A percentile compares a stretch with the other conserved stretches of the same genome.
These are phyloP conservation scores for Plantago rigida DNA, from an alignment of 305 asterid species.

Conservation along the genomic window DNA sequence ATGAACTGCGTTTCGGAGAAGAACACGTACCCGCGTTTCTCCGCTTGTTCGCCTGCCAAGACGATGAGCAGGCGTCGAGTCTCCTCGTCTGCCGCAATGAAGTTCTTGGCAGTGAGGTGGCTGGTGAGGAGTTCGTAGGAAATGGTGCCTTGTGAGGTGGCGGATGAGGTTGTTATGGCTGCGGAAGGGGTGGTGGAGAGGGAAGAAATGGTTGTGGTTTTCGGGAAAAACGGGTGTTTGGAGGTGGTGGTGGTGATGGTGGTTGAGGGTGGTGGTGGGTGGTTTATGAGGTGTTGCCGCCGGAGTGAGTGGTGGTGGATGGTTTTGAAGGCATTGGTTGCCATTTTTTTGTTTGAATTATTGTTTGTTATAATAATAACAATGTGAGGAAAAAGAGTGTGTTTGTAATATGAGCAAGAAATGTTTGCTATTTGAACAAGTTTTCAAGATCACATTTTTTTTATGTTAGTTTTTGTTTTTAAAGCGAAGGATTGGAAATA, in stretches of 20 bases:
- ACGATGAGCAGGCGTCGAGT: constrained; percentile 73
- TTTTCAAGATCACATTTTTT: not conserved
- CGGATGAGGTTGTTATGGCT: constrained; percentile 35
- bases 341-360: constrained; percentile 31
- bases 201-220: constrained; percentile 22
- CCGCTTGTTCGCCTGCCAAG: constrained; percentile 78
- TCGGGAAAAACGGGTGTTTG: constrained; percentile 26
- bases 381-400: too few species aligned
- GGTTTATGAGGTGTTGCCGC: constrained; percentile 47
- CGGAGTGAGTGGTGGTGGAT: constrained; percentile 33
- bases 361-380: too few species aligned
- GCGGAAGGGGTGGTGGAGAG: constrained; percentile 19
- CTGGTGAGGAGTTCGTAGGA: constrained; percentile 46
- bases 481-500: too few species aligned
- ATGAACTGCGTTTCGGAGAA: constrained; percentile 88
- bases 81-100: constrained; percentile 85
- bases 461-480: too few species aligned
- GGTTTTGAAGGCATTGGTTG: constrained; percentile 56
- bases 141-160: constrained; percentile 28
- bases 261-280: constrained; percentile 40
- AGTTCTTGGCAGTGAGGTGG: constrained; percentile 38
- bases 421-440: not conserved
- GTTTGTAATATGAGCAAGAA: not conserved
- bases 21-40: constrained; percentile 73
- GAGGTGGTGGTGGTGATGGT: constrained; percentile 24